These are phyloP conservation scores for Alisma plantagoaquatica DNA, from an alignment of 106 monocot genomes.

Conservation along the genomic window DNA sequence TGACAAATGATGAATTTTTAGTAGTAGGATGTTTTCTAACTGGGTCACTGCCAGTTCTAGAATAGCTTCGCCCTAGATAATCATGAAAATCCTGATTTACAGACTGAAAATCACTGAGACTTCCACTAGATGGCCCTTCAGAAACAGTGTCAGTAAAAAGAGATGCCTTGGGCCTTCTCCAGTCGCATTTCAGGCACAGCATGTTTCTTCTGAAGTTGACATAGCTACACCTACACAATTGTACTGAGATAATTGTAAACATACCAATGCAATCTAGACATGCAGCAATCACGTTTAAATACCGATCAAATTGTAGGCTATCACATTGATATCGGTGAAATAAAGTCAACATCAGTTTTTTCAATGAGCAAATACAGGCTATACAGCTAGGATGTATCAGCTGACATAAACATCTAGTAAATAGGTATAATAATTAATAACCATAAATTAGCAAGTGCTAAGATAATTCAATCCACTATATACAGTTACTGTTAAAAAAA, in stretches of 20 bases:
- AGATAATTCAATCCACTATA: too few relatives aligned
- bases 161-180: constrained; percentile 67
- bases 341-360: background rate
- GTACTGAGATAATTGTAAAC: background rate
- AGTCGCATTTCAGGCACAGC: constrained; percentile 72
- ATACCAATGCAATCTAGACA: background rate
- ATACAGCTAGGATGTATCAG: background rate
- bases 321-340: background rate
- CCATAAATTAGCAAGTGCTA: too few relatives aligned
- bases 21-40: background rate
- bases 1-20: too few relatives aligned
- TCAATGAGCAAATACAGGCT: background rate
- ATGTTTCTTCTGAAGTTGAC: constrained; percentile 70
- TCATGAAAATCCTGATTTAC: constrained; percentile 2
- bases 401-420: background rate
- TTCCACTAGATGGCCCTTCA: too few relatives aligned
- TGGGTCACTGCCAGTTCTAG: constrained; percentile 13
- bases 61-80: constrained; percentile 16
- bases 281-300: too few relatives aligned
- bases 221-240: constrained; percentile 59
- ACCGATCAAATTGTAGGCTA: background rate
- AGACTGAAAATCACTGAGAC: background rate
- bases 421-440: too few relatives aligned
- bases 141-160: constrained; percentile 6
- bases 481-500: too few relatives aligned